These are phyloP conservation scores for Uncinocarpus reesii DNA, from an alignment of 2,329 filamentous ascomycete genomes.

Conservation along the genomic window DNA sequence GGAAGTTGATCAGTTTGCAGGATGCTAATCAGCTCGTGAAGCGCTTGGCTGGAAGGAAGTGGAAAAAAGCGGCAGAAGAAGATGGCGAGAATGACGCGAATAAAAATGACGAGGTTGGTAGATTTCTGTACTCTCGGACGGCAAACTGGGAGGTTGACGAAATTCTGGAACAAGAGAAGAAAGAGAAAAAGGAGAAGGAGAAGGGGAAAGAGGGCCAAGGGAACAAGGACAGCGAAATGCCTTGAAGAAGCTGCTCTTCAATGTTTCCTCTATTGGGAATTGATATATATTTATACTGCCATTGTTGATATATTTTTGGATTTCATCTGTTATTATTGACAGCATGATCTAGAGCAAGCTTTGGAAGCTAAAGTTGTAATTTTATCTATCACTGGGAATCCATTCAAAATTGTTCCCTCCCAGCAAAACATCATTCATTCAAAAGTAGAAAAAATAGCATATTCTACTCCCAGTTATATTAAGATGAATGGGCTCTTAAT, in stretches of 20 bases:
- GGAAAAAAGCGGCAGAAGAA: not conserved
- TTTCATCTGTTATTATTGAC: no score
- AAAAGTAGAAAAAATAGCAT: not conserved
- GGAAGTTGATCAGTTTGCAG: slow-evolving; percentile 46
- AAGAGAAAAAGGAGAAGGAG: not conserved
- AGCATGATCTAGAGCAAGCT: no score
- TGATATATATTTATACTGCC: no score
- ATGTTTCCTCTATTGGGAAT: no score
- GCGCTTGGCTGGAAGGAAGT: slow-evolving; percentile 29
- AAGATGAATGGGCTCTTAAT: slow-evolving; percentile 40
- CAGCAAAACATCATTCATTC: not conserved
- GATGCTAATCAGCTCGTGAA: slow-evolving; percentile 54
- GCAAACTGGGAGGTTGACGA: not conserved
- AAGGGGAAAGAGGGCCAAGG: not conserved
- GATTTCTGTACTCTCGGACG: not conserved
- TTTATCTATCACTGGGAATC: slow-evolving; percentile 7
- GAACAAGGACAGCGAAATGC: not conserved
- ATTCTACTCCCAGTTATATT: not conserved
- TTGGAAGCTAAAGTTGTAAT: not conserved
- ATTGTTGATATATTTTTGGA: no score
- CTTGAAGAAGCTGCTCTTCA: not conserved
- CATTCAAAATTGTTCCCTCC: not conserved
- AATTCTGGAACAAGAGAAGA: slow-evolving; percentile 11
- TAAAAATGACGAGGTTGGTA: not conserved
- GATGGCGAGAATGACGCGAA: not conserved